Percentiles rank a stretch among this genome's conserved stretches.
Evolutionary conservation across 2,329 filamentous ascomycete genomes (phyloP).

Genomic region (Pseudodiploospora longispora): DNA sequence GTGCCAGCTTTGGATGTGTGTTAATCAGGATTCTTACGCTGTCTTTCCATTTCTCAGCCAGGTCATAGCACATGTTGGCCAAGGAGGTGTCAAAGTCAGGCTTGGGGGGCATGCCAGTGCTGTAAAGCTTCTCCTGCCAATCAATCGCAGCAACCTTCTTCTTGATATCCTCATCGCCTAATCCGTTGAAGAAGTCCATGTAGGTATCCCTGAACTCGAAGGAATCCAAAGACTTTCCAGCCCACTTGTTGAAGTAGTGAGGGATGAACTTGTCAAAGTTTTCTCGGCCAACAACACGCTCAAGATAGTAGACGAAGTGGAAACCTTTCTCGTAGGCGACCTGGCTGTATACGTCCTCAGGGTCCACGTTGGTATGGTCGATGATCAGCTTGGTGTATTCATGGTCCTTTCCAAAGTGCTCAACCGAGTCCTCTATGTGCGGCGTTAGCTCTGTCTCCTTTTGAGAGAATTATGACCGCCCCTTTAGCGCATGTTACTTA

Average conservation of each 20-base stretch:
- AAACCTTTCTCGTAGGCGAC: constrained; percentile 97
- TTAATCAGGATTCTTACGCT: constrained; percentile 33
- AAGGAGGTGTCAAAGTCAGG: constrained; percentile 84
- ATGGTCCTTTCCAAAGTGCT: constrained; percentile 72
- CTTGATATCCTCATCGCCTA: constrained; percentile 53
- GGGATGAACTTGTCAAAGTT: constrained; percentile 94
- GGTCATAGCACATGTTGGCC: constrained; percentile 74
- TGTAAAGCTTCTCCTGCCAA: constrained; percentile 86
- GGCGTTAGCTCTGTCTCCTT: constrained; percentile 8
- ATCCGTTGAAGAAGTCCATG: constrained; percentile 68
- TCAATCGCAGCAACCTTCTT: constrained; percentile 66
- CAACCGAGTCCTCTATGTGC: constrained; percentile 61
- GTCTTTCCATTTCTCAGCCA: constrained; percentile 75
- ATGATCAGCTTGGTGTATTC: constrained; percentile 89
- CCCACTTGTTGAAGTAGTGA: constrained; percentile 83
- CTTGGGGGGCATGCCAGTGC: constrained; percentile 82
- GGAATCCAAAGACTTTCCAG: constrained; percentile 80
- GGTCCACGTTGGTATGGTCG: constrained; percentile 81
- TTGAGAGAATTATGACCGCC: too few species aligned
- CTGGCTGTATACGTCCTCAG: constrained; percentile 89
- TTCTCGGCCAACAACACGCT: constrained; percentile 73
- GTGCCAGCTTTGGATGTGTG: neutral
- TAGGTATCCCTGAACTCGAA: constrained; percentile 91
- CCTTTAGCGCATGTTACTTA: constrained; percentile 19
- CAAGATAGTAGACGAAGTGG: constrained; percentile 85